Evolutionary conservation across 306 rosid genomes (phyloP).

Genomic region (Citrullus colocynthis): DNA sequence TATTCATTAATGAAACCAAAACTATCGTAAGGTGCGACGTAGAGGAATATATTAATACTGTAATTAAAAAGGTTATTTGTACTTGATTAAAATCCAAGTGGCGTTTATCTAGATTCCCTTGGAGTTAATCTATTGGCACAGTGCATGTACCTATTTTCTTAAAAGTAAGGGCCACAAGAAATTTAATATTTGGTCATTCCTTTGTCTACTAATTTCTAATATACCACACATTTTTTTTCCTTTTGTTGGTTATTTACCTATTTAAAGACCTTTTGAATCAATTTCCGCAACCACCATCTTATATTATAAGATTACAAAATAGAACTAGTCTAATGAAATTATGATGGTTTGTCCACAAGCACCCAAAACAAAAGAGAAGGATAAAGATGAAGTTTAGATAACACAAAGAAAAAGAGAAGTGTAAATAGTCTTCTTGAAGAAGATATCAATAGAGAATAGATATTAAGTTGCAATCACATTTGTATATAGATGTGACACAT

Average conservation of each 20-base stretch:
- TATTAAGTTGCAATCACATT: background rate
- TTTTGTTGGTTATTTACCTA: background rate
- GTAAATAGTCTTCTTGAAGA: background rate
- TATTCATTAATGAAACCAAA: fast-evolving
- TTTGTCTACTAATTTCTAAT: background rate
- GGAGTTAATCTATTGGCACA: slow-evolving; percentile 4
- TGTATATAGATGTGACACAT: background rate
- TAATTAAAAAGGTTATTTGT: slow-evolving; percentile 3
- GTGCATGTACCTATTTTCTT: slow-evolving; percentile 3
- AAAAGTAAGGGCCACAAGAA: background rate
- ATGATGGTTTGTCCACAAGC: background rate
- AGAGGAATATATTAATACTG: background rate
- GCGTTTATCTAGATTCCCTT: background rate
- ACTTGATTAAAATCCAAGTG: slow-evolving; percentile 8
- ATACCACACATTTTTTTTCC: background rate
- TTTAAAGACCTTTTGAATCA: background rate
- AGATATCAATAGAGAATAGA: background rate
- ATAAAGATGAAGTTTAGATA: background rate
- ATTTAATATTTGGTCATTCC: slow-evolving; percentile 4
- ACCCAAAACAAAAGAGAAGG: background rate
- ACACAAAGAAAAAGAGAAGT: background rate
- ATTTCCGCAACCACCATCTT: no score
- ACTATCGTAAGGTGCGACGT: background rate
- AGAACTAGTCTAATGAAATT: background rate
- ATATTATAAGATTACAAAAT: background rate